Evolutionary conservation across 73 alveolate genomes (phyloP), one percentile per base, ranked within the genome.

Genomic region (Durusdinium trenchii): DNA sequence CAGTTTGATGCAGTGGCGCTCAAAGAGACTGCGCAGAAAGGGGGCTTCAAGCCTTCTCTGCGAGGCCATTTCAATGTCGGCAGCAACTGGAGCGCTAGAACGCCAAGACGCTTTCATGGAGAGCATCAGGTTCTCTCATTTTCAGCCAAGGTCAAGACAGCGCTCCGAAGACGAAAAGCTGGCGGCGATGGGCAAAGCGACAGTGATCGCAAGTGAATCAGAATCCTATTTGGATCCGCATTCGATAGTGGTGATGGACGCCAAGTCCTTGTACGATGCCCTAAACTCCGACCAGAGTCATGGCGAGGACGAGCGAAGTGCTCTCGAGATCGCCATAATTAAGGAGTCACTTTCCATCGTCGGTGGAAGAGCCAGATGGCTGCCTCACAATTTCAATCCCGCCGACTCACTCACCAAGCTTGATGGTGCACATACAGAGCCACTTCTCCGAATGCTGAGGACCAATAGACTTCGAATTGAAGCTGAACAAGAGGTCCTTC

Each of bases 11-110:
- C 87, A 78, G 62, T 78, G 87, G 87, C 35, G 62, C 23, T 78
- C 87, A 1, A 40, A 26, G 42, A 7, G 87, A 9, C 6, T 78
- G 62, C 14, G 87, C 0, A 14, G 87, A 1, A 78, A 78, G 6
- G 87, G 62, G 6, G 48, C 67, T 0, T 82, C 71, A 35, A 30
- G 75, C 30, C 32, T 36, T 50, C 6, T 75, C 7, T 75, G 86
- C 6, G 86, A 75, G 57, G 52, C 57, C 86, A 46, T 82, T 47
- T 43, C 75, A 0, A 46, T 48, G 71, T 82, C 93, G 14, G 48
- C 93, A 30, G 93, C 93, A 14, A 28, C 73, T 0, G 93, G 73
- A 16, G 71, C 73, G 9, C 5, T 82, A 73, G 93, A 82, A n/a
- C 28, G 57, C 9, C 47, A 23, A 1, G 73, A n/a, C 35, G 93